A percentile compares a stretch with the other conserved stretches of the same genome.
These are phyloP conservation scores for Pueraria montana DNA, from an alignment of 306 rosid species.

Conservation along the genomic window DNA sequence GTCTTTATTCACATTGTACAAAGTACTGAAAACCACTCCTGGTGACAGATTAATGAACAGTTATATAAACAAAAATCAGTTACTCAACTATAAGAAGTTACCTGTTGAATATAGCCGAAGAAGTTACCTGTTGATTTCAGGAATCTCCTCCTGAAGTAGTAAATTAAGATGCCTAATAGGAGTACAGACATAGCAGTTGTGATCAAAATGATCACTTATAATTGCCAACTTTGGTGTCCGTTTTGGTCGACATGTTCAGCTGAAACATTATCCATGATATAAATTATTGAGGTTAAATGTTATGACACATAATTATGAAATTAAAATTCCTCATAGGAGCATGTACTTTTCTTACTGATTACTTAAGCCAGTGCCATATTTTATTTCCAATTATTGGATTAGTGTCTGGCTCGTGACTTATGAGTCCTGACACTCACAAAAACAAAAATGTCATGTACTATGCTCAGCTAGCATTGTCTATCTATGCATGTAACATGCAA, in stretches of 20 bases:
- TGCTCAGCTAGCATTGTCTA: too few species aligned
- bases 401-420: too few species aligned
- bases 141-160: conserved; percentile 9
- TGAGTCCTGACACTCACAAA: too few species aligned
- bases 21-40: neutral
- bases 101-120: too few species aligned
- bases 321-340: neutral
- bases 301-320: neutral
- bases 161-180: neutral
- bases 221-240: neutral
- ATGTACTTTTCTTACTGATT: too few species aligned
- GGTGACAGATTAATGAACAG: neutral
- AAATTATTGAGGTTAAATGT: neutral
- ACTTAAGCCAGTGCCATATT: too few species aligned
- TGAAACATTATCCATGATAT: conserved; percentile 1
- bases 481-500: too few species aligned
- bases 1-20: neutral
- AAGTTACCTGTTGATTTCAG: conserved; percentile 28
- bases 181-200: neutral
- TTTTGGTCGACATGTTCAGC: neutral
- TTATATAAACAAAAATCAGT: neutral
- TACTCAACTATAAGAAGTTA: too few species aligned
- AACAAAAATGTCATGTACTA: too few species aligned
- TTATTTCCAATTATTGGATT: too few species aligned
- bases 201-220: conserved; percentile 1